phyloP scores from a whole-genome alignment of 2,329 filamentous ascomycete genomes.

The Claviceps sp. region DNA sequence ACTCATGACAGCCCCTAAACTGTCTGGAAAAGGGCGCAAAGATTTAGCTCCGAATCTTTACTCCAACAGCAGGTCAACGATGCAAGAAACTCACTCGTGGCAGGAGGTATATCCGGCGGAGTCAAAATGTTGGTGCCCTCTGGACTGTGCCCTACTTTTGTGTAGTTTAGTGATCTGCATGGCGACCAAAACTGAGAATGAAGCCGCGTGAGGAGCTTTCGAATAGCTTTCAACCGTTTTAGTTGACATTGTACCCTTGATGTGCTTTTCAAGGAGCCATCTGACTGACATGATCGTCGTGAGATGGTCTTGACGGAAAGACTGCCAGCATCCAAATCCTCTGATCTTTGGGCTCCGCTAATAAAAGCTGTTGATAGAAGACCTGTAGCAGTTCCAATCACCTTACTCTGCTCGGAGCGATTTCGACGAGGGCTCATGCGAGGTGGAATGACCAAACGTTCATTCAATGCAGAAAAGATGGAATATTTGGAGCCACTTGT shows the following conservation, averaged over 20 bases:
- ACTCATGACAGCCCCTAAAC: conserved; percentile 4
- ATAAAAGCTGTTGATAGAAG: neutral
- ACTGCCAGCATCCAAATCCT: neutral
- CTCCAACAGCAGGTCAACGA: neutral
- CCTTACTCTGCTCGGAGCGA: neutral
- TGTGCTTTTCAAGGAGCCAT: conserved; percentile 11
- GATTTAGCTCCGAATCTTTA: neutral
- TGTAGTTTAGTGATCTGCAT: conserved; percentile 20
- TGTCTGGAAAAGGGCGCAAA: conserved; percentile 1
- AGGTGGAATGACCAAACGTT: neutral
- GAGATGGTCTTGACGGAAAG: neutral
- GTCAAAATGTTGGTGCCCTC: neutral
- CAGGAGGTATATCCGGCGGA: neutral
- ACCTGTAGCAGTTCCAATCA: neutral
- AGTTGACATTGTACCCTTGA: conserved; percentile 18
- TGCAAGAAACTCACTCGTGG: neutral
- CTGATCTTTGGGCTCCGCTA: neutral
- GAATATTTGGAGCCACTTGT: neutral
- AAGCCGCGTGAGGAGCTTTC: conserved; percentile 27
- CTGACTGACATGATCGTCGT: conserved; percentile 8
- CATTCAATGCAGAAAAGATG: neutral
- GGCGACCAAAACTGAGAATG: conserved; percentile 28
- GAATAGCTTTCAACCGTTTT: conserved; percentile 14
- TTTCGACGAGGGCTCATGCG: neutral
- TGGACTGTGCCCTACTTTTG: conserved; percentile 15